Base-by-base conservation (phyloP, 129 eudicot species). In the Centaurea solstitialis region DNA sequence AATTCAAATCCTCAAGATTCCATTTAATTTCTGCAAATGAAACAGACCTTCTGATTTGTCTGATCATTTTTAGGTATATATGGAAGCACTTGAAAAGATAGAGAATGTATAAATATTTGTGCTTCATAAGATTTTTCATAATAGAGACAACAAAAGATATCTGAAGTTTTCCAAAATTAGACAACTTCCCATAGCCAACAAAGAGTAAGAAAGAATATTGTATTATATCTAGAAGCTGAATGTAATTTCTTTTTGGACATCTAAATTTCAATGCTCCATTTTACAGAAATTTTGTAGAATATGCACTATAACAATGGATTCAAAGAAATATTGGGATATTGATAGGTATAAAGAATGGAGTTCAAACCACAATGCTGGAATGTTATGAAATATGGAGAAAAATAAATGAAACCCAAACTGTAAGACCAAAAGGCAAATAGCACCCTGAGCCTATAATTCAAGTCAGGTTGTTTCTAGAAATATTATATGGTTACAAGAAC, bases 401-500 rank as follows among this genome's bases (percentile, higher is more conserved):
- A 68, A 67, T 17, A 67, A 35, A 43, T 53, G 4, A 3, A 80
- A 39, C 79, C 28, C 68, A 33, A 7, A 6, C 39, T 33, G 5
- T 69, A 57, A 26, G 53, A 68, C 45, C 70, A 76, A 35, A 61
- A 37, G 7, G 65, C 53, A 21, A n/a, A 23, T n/a, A 3, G 69
- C 75, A 81, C 76, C 77, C 81, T 24, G n/a, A n/a, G 80, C 80
- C 72, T 57, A 38, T 68, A 50, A 39, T 30, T 18, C 4, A 22
- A 75, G 59, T 38, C 78, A 38, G 61, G 72, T 33, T 33, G 4
- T 38, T 72, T 40, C 64, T 38, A 50, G 7, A 39, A 41, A 73
- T 53, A 53, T 57, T 57, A 70, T 39, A 70, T 39, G 45, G 43
- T 64, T 74, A 41, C 30, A 7, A 35, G 26, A 35, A 53, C 18